Percentiles rank a stretch among this genome's conserved stretches.
These are phyloP conservation scores for Zymoseptoria pseudotritici DNA, from an alignment of 2,329 filamentous ascomycete species.

Conservation along the genomic window DNA sequence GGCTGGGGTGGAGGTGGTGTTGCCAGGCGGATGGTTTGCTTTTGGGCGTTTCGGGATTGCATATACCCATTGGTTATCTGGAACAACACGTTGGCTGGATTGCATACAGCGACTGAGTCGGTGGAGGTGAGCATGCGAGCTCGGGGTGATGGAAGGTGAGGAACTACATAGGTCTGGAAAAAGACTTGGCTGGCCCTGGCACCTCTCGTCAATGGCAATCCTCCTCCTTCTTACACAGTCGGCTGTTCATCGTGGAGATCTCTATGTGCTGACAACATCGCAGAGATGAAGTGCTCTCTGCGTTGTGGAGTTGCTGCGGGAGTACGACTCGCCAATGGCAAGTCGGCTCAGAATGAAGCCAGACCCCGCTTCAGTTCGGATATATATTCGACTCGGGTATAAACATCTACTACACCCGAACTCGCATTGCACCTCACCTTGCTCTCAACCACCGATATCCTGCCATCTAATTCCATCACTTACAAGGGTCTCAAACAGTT, in stretches of 20 bases:
- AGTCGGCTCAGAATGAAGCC: neutral
- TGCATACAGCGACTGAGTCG: neutral
- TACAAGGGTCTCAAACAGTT: too few species aligned
- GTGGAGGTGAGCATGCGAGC: neutral
- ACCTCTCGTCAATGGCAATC: too few species aligned
- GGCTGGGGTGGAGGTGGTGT: neutral
- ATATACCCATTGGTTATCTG: neutral
- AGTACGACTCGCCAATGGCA: neutral
- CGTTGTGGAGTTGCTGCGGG: neutral
- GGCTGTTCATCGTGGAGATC: too few species aligned
- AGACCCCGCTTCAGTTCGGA: neutral
- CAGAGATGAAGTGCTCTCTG: neutral
- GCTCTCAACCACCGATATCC: too few species aligned
- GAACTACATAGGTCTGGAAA: neutral
- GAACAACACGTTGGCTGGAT: neutral
- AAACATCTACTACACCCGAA: neutral
- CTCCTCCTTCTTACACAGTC: too few species aligned
- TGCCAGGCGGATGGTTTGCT: too few species aligned
- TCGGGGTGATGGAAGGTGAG: neutral
- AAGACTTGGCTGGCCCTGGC: neutral
- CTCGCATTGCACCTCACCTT: too few species aligned
- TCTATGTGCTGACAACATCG: neutral
- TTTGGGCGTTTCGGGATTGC: neutral
- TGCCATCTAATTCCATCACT: too few species aligned
- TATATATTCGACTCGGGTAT: neutral